Conservation (phyloP, 495 filamentous ascomycete genomes). For the Neurospora sp. region DNA sequence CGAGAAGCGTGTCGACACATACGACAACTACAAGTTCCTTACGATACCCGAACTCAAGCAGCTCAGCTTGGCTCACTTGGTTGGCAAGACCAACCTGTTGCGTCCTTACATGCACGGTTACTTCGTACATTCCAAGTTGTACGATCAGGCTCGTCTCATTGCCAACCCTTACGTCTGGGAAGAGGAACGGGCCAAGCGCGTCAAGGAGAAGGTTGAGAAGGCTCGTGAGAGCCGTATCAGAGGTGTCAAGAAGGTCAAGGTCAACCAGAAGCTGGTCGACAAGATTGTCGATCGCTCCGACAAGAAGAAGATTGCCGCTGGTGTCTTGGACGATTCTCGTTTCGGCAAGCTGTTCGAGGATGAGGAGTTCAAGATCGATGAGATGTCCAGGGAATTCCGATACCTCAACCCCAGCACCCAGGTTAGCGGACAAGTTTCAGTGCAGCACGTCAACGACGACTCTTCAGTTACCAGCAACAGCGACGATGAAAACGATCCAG, state of each 20-base stretch:
- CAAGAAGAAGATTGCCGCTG: conserved; percentile 56
- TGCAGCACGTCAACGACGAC: conserved; percentile 9
- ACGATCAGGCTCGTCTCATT: conserved; percentile 89
- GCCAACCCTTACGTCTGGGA: conserved; percentile 87
- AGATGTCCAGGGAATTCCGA: conserved; percentile 77
- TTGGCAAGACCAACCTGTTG: conserved; percentile 76
- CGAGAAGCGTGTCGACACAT: conserved; percentile 59
- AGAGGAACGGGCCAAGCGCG: conserved; percentile 72
- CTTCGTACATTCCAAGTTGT: conserved; percentile 85
- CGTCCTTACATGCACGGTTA: conserved; percentile 98
- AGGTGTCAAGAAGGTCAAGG: conserved; percentile 83
- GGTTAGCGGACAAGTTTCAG: conserved; percentile 18
- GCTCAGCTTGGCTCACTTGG: conserved; percentile 74
- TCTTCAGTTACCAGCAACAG: conserved; percentile 10
- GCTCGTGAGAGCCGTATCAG: conserved; percentile 86
- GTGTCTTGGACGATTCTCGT: conserved; percentile 68
- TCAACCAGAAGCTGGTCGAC: conserved; percentile 79
- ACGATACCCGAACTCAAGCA: conserved; percentile 70
- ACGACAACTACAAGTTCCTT: conserved; percentile 98
- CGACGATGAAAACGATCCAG: conserved; percentile 25
- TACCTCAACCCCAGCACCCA: conserved; percentile 74
- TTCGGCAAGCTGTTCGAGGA: conserved; percentile 88
- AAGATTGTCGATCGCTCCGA: conserved; percentile 71
- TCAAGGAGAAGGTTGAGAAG: conserved; percentile 90
- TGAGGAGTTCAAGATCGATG: conserved; percentile 85